phyloP scores from a whole-genome alignment of 768 basidiomycete genomes.

The Tricholoma bakamatsutake region DNA sequence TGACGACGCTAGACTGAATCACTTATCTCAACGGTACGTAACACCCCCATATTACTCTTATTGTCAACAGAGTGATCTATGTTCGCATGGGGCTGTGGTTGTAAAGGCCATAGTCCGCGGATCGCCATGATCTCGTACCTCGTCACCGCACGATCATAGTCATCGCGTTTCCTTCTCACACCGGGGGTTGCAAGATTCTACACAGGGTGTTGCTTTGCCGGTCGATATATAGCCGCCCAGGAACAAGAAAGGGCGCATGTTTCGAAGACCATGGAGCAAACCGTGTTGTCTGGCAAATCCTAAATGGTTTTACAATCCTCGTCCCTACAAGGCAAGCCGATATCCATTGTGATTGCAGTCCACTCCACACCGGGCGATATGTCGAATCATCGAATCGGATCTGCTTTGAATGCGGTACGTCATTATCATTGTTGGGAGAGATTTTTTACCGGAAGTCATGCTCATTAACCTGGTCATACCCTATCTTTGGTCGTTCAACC shows the following conservation, averaged over 20 bases:
- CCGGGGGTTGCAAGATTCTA: neutral
- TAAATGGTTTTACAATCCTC: neutral
- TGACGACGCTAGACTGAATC: slow-evolving; percentile 1
- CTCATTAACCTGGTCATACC: neutral
- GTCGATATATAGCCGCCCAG: neutral
- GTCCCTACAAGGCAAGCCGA: neutral
- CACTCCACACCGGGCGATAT: neutral
- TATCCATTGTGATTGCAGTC: neutral
- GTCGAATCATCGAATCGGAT: neutral
- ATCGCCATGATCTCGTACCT: slow-evolving; percentile 12
- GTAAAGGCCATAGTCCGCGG: slow-evolving; percentile 13
- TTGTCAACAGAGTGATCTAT: slow-evolving; percentile 12
- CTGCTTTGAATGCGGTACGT: neutral
- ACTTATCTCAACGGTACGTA: slow-evolving; percentile 14
- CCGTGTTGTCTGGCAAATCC: neutral
- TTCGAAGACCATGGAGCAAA: neutral
- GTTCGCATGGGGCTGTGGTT: slow-evolving; percentile 7
- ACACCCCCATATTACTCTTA: slow-evolving; percentile 12
- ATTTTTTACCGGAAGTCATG: neutral
- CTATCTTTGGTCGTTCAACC: neutral
- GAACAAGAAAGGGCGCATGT: neutral
- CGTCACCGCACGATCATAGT: slow-evolving; percentile 3
- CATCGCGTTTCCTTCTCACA: slow-evolving; percentile 9
- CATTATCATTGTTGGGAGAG: neutral
- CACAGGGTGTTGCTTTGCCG: neutral